Evolutionary conservation across 345 rosid genomes (phyloP), one percentile per base, ranked within the genome.

Genomic region (Noccaea bulbosa): DNA sequence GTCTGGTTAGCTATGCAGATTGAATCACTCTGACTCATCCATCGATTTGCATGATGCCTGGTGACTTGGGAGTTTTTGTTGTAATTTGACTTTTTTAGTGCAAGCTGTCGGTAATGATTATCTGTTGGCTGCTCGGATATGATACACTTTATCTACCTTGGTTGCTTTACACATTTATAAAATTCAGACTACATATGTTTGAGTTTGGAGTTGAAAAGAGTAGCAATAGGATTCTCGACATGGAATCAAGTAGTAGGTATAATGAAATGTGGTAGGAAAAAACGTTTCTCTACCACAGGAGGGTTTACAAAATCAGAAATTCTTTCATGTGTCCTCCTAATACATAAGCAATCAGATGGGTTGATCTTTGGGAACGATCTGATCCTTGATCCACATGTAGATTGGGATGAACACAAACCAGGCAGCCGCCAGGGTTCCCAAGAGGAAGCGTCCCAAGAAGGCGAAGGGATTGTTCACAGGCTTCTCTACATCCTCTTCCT

Each of bases 341-440:
- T 8, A 7, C 24, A 40, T 8, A 1, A 20, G 69, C 43, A 32
- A 59, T 74, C 75, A 76, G 67, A 94, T 88, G 30, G 98, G 96
- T 73, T 65, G 82, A 33, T 87, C 98, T 85, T 89, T 80, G 22
- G 99, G 98, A 45, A 85, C 80, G 62, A 91, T 77, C 80, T 80
- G 86, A 83, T 91, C 96, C 78, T 94, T 94, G 77, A 94, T 56
- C 99, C 99, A 94, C 99, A 94, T 89, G 85, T 94, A 91, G 74
- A 91, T 84, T 0, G 99, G 96, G 69, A 94, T 78, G 79, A 94
- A 67, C 20, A 89, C 96, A 62, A 70, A 94, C 81, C 93, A 94
- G 0, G 91, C 71, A 41, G 87, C 93, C 0, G 98, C 97, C 80
- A 87, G 34, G 50, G 78, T 81, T 9, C 99, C 99, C 76, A 94